Conservation (phyloP, 2,329 filamentous ascomycete species). For the Talaromyces funiculosus region DNA sequence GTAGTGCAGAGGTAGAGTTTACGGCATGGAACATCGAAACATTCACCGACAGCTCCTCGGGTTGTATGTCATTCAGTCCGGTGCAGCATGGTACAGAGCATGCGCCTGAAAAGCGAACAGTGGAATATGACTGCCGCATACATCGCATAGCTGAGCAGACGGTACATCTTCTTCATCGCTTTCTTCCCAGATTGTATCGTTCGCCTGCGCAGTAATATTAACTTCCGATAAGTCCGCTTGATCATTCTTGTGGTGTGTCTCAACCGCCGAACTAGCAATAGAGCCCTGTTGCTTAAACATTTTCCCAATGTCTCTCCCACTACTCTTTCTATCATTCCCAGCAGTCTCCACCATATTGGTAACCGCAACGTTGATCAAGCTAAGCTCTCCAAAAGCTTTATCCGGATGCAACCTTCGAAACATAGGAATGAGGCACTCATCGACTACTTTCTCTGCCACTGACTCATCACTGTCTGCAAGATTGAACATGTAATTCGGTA, state of each 20-base stretch:
- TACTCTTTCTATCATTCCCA: slow-evolving; percentile 46
- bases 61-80: slow-evolving; percentile 17
- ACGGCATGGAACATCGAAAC: not conserved
- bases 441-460: slow-evolving; percentile 63
- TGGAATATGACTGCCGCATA: slow-evolving; percentile 45
- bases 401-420: slow-evolving; percentile 70
- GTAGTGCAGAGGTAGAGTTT: not conserved
- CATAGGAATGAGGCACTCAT: slow-evolving; percentile 62
- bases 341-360: slow-evolving; percentile 70
- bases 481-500: slow-evolving; percentile 70
- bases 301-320: slow-evolving; percentile 69
- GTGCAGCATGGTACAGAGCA: slow-evolving; percentile 40
- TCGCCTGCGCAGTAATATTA: slow-evolving; percentile 18
- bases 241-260: not conserved
- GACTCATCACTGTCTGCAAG: slow-evolving; percentile 53
- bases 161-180: slow-evolving; percentile 25
- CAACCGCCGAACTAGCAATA: slow-evolving; percentile 52
- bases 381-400: slow-evolving; percentile 68
- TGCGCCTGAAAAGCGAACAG: slow-evolving; percentile 48
- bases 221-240: slow-evolving; percentile 4
- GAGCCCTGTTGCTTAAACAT: slow-evolving; percentile 69
- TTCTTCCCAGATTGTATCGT: slow-evolving; percentile 30
- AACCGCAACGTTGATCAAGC: slow-evolving; percentile 78
- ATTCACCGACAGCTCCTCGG: not conserved
- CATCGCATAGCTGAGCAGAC: slow-evolving; percentile 31